These are phyloP conservation scores for Alternaria atra DNA, from an alignment of 2,329 filamentous ascomycete species.

Conservation along the genomic window DNA sequence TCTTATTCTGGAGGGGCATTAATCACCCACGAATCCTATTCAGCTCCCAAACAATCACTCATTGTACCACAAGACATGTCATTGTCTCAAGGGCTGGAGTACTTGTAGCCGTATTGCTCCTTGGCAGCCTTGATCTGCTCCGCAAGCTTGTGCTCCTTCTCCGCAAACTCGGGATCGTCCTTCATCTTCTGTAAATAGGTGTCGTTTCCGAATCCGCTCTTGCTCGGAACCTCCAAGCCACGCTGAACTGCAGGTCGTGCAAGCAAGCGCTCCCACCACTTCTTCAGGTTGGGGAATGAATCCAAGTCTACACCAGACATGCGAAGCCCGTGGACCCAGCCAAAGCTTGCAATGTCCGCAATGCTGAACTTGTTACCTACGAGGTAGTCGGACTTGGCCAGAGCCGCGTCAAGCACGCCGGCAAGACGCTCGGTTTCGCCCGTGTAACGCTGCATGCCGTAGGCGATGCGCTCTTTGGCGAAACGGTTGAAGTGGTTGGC, in stretches of 20 bases:
- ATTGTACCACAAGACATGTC: background rate
- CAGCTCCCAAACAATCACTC: background rate
- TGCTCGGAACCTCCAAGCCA: constrained; percentile 50
- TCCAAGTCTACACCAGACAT: constrained; percentile 55
- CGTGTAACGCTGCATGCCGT: constrained; percentile 57
- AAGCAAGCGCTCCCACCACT: constrained; percentile 56
- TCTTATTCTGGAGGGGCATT: background rate
- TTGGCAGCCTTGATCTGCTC: constrained; percentile 54
- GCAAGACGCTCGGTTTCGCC: constrained; percentile 59
- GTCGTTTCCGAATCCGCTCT: constrained; percentile 54
- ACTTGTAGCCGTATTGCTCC: constrained; percentile 59
- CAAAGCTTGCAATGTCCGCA: constrained; percentile 58
- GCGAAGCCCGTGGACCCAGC: constrained; percentile 55
- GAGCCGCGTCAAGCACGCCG: constrained; percentile 56
- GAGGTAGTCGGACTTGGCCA: constrained; percentile 54
- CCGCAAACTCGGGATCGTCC: constrained; percentile 59
- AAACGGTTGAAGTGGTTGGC: constrained; percentile 54
- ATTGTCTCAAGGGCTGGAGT: constrained; percentile 44
- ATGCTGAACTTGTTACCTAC: constrained; percentile 58
- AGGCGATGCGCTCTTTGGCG: constrained; percentile 55
- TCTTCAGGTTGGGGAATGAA: constrained; percentile 55
- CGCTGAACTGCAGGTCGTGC: constrained; percentile 55
- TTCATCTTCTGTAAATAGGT: constrained; percentile 54
- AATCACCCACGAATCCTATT: background rate
- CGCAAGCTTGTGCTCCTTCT: constrained; percentile 54